Evolutionary conservation across 1,284 basidiomycete species (phyloP), one percentile per base, ranked within the genome.

Genomic region (Spongiforma sp.): DNA sequence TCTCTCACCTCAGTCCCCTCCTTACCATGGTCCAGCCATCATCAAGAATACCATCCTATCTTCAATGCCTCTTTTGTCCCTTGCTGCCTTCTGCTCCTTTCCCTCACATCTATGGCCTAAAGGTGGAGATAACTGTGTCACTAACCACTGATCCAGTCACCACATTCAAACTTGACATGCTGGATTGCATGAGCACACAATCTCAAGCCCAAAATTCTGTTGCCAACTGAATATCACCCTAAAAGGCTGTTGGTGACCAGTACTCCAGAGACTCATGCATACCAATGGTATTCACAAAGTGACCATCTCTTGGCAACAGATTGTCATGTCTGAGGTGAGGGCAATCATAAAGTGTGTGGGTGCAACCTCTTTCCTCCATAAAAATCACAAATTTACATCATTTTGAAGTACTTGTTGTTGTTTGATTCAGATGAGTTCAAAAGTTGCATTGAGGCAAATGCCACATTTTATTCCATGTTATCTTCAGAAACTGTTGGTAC

Each of bases 71-170:
- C 77, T 94, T 10, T 89, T 90, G 2, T 86, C 88, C 0, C 79
- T 95, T 8, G 78, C 82, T 6, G 91, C 94, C 3, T 92, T 95
- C 64, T 72, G 85, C 11, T 83, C 88, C 15, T 83, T 96, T 15
- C 94, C 94, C 1, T 77, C 80, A 5, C 89, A 91, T 65, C 79
- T 96, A 83, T 28, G 78, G 81, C 1, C 80, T 95, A 58, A 89
- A 88, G 0, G 79, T 86, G 69, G 88, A 92, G 68, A 93, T 97
- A 66, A 87, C 93, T 0, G 80, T 84, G 1, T 91, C 93, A 1
- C 81, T 97, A n/a, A 90, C 93, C 26, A 81, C 85, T 14, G 94
- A 97, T 68, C 81, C 98, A 2, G 84, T 93, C 6, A 82, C 84
- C 28, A 84, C 91, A 1, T 83, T 98, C 12, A 84, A 86, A 41